Evolutionary conservation across 1,284 basidiomycete species (phyloP).

Genomic region (Coniophora puteana): DNA sequence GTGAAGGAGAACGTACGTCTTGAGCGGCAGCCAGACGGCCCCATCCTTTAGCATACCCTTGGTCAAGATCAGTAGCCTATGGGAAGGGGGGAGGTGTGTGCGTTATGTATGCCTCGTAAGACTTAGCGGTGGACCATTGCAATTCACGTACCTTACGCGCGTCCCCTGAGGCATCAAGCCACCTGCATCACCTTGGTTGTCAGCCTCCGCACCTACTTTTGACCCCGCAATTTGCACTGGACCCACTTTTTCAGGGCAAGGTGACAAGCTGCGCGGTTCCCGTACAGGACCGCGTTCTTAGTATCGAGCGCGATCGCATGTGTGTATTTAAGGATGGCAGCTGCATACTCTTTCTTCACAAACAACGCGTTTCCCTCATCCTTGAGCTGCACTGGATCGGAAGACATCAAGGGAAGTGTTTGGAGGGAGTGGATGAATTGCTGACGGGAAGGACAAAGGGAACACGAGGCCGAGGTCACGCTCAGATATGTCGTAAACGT

Average conservation of each 20-base stretch:
- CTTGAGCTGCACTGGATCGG: slow-evolving; percentile 22
- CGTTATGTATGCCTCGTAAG: slow-evolving; percentile 1
- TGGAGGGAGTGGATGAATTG: slow-evolving; percentile 5
- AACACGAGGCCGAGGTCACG: not conserved
- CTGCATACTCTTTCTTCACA: slow-evolving; percentile 17
- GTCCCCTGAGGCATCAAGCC: slow-evolving; percentile 19
- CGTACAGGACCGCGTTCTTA: slow-evolving; percentile 25
- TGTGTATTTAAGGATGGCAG: slow-evolving; percentile 24
- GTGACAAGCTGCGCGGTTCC: slow-evolving; percentile 30
- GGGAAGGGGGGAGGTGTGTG: too few species aligned
- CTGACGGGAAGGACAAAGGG: slow-evolving; percentile 4
- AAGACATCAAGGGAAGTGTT: too few species aligned
- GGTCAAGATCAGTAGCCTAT: slow-evolving; percentile 32
- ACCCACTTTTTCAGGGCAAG: slow-evolving; percentile 20
- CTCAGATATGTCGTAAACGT: too few species aligned
- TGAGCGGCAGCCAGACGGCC: slow-evolving; percentile 27
- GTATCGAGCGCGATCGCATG: slow-evolving; percentile 22
- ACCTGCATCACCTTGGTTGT: slow-evolving; percentile 12
- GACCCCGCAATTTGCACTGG: not conserved
- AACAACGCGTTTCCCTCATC: slow-evolving; percentile 28
- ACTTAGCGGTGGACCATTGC: not conserved
- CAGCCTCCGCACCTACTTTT: not conserved
- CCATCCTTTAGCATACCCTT: slow-evolving; percentile 33
- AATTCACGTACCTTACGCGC: slow-evolving; percentile 16
- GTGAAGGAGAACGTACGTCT: slow-evolving; percentile 16